Percentiles rank a stretch among this genome's conserved stretches.
Conservation (phyloP, 352 stramenopile species). For the Thalassiosira mediterranea region DNA sequence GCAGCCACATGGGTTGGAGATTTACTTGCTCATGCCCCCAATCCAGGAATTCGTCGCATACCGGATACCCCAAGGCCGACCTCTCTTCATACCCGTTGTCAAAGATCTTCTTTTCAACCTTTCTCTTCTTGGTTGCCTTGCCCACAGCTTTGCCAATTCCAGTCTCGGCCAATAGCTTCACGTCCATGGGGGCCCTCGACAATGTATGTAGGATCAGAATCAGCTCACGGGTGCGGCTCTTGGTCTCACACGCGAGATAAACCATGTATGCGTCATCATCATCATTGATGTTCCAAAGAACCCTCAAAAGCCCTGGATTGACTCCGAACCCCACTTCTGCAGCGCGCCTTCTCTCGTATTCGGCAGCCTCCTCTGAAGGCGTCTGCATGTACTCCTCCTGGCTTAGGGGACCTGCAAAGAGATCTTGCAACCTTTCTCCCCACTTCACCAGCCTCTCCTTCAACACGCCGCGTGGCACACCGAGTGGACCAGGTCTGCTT, state of each 20-base stretch:
- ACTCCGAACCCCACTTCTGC: neutral
- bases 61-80: too few species aligned
- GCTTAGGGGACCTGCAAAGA: constrained; percentile 1
- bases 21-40: too few species aligned
- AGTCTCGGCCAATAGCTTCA: constrained; percentile 36
- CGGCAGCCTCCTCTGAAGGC: neutral
- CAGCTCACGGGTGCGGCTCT: constrained; percentile 4
- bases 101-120: too few species aligned
- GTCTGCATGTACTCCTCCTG: constrained; percentile 10
- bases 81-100: too few species aligned
- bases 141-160: constrained; percentile 33
- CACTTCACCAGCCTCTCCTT: constrained; percentile 18
- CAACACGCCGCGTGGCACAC: constrained; percentile 13
- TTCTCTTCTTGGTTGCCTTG: constrained; percentile 35
- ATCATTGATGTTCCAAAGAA: constrained; percentile 2
- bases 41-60: too few species aligned
- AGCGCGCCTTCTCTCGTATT: neutral
- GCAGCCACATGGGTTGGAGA: too few species aligned
- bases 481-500: constrained; percentile 13
- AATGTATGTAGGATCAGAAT: constrained; percentile 6
- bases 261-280: neutral
- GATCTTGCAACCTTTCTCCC: constrained; percentile 18
- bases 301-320: neutral
- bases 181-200: constrained; percentile 31
- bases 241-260: constrained; percentile 11